Evolutionary conservation across 2,329 filamentous ascomycete genomes (phyloP).

Genomic region (Herpotrichia juniperi): DNA sequence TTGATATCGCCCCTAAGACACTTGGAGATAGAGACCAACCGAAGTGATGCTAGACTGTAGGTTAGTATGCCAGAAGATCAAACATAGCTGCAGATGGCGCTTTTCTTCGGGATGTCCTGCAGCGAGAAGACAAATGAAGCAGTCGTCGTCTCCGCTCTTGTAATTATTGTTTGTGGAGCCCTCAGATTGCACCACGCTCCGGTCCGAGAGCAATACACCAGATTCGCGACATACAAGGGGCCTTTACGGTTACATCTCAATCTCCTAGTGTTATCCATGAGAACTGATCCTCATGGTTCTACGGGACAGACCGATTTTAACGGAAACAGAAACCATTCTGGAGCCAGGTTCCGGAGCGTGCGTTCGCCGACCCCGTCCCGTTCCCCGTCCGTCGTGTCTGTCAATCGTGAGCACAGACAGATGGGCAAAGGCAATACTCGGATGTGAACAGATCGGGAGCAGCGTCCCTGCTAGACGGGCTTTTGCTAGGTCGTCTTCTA

Average conservation of each 20-base stretch:
- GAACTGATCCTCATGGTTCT: conserved; percentile 11
- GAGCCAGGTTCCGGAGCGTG: conserved; percentile 42
- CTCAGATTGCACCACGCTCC: not conserved
- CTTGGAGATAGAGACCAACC: not conserved
- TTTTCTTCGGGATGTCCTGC: not conserved
- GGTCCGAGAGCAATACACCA: not conserved
- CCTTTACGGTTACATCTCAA: not conserved
- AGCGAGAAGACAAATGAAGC: conserved; percentile 12
- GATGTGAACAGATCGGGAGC: not conserved
- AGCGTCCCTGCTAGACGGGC: conserved; percentile 5
- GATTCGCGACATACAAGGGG: conserved; percentile 2
- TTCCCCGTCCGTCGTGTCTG: conserved; percentile 38
- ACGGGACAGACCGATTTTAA: conserved; percentile 33
- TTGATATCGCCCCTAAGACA: not conserved
- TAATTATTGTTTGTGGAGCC: not conserved
- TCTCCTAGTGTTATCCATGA: not conserved
- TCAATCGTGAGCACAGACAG: conserved; percentile 4
- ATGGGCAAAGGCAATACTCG: not conserved
- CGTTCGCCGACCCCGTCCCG: conserved; percentile 25
- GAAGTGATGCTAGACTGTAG: not conserved
- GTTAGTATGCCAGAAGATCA: not conserved
- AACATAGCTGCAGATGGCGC: conserved; percentile 9
- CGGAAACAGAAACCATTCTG: conserved; percentile 19
- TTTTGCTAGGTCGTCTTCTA: no score
- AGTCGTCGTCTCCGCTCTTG: conserved; percentile 11